phyloP scores from a whole-genome alignment of 169 alveolate species.

The Plasmodium coatneyi region DNA sequence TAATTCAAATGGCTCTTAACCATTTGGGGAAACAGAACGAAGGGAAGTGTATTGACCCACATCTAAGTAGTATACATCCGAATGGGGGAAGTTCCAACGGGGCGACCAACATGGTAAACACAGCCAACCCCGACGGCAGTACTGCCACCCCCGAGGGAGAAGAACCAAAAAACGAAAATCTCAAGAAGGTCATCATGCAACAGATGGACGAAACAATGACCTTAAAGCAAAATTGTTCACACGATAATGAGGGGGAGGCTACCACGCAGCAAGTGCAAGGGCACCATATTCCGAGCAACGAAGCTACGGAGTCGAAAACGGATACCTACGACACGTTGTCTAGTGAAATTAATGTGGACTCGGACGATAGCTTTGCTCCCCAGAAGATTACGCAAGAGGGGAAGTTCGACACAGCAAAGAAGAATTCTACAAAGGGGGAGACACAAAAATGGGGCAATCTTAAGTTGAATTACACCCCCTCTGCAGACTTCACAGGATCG shows the following conservation, averaged over 20 bases:
- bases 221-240: not conserved
- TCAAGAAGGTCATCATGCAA: not conserved
- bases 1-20: not conserved
- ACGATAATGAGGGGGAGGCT: not conserved
- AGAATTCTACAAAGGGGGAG: not conserved
- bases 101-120: not conserved
- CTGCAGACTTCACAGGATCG: not conserved
- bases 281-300: not conserved
- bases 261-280: not conserved
- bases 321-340: not conserved
- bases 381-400: not conserved
- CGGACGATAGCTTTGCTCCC: not conserved
- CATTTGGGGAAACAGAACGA: not conserved
- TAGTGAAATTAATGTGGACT: not conserved
- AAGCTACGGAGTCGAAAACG: not conserved
- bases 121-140: not conserved
- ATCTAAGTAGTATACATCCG: not conserved
- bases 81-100: not conserved
- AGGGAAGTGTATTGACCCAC: not conserved
- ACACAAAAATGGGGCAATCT: not conserved
- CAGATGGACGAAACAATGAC: conserved; percentile 22
- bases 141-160: not conserved
- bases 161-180: not conserved
- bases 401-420: not conserved
- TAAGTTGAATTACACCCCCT: not conserved